A percentile compares a stretch with the other conserved stretches of the same genome.
Conservation (phyloP, 2,329 filamentous ascomycete species). For the Tolypocladium paradoxum region DNA sequence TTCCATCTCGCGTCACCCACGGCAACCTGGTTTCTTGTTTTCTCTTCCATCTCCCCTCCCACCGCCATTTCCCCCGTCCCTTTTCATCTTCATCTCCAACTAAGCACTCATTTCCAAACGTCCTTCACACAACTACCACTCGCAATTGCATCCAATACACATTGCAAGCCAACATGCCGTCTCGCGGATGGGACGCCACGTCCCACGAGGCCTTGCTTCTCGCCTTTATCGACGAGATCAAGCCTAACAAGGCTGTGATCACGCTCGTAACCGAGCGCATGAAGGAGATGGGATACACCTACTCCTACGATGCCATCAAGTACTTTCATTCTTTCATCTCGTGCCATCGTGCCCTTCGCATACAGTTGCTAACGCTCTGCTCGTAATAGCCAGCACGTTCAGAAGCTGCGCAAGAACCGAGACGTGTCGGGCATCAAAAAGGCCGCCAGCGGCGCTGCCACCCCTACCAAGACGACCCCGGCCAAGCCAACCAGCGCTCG, state of each 20-base stretch:
- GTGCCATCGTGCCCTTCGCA: neutral
- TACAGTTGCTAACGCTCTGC: constrained; percentile 7
- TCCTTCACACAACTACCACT: neutral
- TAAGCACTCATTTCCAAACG: neutral
- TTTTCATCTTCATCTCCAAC: neutral
- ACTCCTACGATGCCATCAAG: constrained; percentile 28
- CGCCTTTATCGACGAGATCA: constrained; percentile 23
- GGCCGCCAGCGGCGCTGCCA: constrained; percentile 4
- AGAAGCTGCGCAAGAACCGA: constrained; percentile 29
- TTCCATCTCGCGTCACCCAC: neutral
- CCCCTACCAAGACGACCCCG: constrained; percentile 6
- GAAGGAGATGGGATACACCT: constrained; percentile 24
- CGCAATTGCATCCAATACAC: no score
- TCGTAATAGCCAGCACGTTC: constrained; percentile 30
- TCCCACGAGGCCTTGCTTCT: constrained; percentile 29
- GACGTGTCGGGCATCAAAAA: constrained; percentile 15
- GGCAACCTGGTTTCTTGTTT: neutral
- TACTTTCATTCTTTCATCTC: constrained; percentile 13
- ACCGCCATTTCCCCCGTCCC: no score
- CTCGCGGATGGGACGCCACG: constrained; percentile 22
- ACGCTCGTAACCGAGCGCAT: constrained; percentile 19
- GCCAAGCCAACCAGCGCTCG: constrained; percentile 6
- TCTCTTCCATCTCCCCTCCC: neutral
- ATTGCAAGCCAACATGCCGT: constrained; percentile 8
- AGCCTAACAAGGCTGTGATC: constrained; percentile 23